phyloP scores from a whole-genome alignment of 2,329 filamentous ascomycete species.

The Escovopsis sp. region DNA sequence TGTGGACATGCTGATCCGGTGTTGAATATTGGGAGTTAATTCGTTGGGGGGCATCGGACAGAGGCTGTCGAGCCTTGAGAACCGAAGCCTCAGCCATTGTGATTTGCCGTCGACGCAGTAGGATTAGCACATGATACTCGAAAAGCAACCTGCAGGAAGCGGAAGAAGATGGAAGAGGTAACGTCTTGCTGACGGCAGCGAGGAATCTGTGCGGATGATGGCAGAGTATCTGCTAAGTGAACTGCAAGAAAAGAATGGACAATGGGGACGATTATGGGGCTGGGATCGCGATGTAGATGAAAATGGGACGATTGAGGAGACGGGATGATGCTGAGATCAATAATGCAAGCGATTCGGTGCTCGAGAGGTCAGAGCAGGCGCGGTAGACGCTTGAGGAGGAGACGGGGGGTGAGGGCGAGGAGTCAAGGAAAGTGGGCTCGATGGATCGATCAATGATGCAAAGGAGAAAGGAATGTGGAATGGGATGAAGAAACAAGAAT shows the following conservation, averaged over 20 bases:
- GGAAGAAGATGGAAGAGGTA: neutral
- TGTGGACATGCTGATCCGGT: constrained; percentile 14
- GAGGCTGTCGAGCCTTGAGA: constrained; percentile 23
- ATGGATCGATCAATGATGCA: no score
- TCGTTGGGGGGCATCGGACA: constrained; percentile 33
- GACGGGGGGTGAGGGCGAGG: no score
- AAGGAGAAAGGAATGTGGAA: no score
- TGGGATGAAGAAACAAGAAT: no score
- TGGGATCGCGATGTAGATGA: neutral
- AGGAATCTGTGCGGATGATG: constrained; percentile 1
- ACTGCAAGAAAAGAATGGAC: constrained; percentile 2
- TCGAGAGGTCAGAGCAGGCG: neutral
- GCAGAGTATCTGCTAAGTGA: neutral
- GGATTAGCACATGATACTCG: constrained; percentile 23
- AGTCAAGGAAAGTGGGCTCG: no score
- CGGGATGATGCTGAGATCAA: constrained; percentile 1
- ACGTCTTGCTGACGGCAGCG: neutral
- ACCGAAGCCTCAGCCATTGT: constrained; percentile 18
- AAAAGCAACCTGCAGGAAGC: constrained; percentile 3
- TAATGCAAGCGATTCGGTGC: no score
- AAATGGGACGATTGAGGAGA: neutral
- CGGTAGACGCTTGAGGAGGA: neutral
- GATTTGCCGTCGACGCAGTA: constrained; percentile 8
- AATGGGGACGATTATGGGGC: constrained; percentile 1
- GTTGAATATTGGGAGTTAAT: constrained; percentile 26